phyloP scores from a whole-genome alignment of 352 stramenopile species.

The Phytopythium ostracodes region DNA sequence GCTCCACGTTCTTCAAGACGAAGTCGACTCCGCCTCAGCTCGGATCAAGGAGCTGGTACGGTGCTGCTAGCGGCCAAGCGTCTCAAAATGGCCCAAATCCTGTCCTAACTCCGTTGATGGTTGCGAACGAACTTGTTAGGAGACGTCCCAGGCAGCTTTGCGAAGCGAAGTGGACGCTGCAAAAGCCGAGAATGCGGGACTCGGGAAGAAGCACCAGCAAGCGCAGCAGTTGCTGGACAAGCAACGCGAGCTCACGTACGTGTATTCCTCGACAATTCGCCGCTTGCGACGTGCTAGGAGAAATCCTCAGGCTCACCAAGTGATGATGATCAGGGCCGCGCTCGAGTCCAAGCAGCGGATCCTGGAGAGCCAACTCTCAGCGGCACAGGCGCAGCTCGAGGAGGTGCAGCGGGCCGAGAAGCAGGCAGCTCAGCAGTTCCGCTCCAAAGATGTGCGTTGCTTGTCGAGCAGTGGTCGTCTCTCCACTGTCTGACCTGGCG shows the following conservation, averaged over 20 bases:
- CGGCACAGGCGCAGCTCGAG: slow-evolving; percentile 42
- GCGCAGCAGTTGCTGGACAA: slow-evolving; percentile 72
- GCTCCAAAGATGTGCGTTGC: slow-evolving; percentile 61
- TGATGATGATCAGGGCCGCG: slow-evolving; percentile 29
- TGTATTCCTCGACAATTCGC: neutral
- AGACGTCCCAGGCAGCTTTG: slow-evolving; percentile 26
- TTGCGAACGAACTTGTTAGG: slow-evolving; percentile 18
- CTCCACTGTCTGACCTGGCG: neutral
- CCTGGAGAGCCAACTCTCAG: slow-evolving; percentile 55
- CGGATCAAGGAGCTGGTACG: slow-evolving; percentile 47
- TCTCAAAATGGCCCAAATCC: neutral
- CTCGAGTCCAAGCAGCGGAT: slow-evolving; percentile 74
- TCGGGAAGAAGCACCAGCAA: slow-evolving; percentile 61
- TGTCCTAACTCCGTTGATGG: neutral
- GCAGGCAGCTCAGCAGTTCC: slow-evolving; percentile 57
- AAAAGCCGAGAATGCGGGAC: slow-evolving; percentile 33
- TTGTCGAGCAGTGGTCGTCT: neutral
- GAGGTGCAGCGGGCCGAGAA: slow-evolving; percentile 61
- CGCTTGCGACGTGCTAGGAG: neutral
- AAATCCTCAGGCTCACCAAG: neutral
- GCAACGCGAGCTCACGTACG: slow-evolving; percentile 66
- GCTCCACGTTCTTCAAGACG: slow-evolving; percentile 66
- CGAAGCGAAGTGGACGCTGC: slow-evolving; percentile 45
- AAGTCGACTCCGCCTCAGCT: slow-evolving; percentile 36
- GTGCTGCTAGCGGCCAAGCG: neutral